These are phyloP conservation scores for Mimosa bimucronata DNA, from an alignment of 306 rosid genomes.

Conservation along the genomic window DNA sequence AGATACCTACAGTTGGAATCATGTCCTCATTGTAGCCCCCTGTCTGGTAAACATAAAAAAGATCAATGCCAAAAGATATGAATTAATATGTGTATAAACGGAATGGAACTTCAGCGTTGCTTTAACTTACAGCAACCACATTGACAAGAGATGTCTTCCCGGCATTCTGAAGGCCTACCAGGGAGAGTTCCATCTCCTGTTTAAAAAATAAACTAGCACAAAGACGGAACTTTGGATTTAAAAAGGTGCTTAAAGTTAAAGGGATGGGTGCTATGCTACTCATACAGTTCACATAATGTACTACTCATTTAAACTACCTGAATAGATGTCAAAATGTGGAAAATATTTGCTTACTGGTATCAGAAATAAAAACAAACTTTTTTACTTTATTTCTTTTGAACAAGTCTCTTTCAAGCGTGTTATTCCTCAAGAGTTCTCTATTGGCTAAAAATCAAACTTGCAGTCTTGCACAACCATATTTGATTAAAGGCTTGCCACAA, in stretches of 20 bases:
- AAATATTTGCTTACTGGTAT: background rate
- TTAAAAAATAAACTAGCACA: constrained; percentile 76
- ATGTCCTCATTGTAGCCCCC: constrained; percentile 96
- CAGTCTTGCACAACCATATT: background rate
- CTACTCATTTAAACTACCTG: background rate
- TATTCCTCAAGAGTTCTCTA: background rate
- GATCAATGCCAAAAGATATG: constrained; percentile 30
- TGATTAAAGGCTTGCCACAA: background rate
- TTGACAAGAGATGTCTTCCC: constrained; percentile 59
- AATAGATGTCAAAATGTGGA: background rate
- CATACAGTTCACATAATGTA: constrained; percentile 3
- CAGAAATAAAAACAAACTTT: background rate
- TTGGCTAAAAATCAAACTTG: background rate
- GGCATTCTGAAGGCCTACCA: constrained; percentile 96
- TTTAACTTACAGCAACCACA: constrained; percentile 80
- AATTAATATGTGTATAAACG: background rate
- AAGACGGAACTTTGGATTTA: constrained; percentile 28
- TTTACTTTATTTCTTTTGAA: background rate
- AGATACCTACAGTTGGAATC: constrained; percentile 91
- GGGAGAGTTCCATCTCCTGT: constrained; percentile 98
- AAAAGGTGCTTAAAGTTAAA: constrained; percentile 1
- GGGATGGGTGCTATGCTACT: background rate
- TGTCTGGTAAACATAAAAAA: constrained; percentile 60
- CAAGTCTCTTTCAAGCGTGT: background rate
- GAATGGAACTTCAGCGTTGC: constrained; percentile 43